Conservation (phyloP, 2,329 filamentous ascomycete species). For the Penicillium italicum region DNA sequence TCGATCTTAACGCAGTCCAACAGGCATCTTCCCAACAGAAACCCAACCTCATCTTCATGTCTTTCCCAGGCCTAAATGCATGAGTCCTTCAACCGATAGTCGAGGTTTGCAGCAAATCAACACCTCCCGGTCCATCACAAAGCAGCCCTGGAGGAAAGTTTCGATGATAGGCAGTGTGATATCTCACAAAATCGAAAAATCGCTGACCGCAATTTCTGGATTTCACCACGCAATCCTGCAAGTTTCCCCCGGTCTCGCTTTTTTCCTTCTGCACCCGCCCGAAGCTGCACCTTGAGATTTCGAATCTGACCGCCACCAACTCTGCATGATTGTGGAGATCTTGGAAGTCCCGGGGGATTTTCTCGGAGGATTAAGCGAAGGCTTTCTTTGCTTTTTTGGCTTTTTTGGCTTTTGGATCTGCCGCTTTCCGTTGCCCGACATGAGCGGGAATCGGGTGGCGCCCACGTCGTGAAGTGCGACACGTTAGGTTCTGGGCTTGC, state of each 20-base stretch:
- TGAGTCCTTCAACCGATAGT: not conserved
- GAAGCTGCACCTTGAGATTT: not conserved
- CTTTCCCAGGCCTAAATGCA: too few relatives aligned
- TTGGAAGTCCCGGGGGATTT: not conserved
- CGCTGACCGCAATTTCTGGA: not conserved
- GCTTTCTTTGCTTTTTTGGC: not conserved
- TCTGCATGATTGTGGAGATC: not conserved
- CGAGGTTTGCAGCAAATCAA: not conserved
- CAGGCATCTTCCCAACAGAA: not conserved
- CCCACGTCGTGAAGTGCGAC: not conserved
- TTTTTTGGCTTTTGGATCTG: not conserved
- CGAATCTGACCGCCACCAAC: not conserved
- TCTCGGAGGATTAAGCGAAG: not conserved
- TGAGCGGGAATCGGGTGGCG: conserved; percentile 1
- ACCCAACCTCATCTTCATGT: not conserved
- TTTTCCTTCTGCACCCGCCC: not conserved
- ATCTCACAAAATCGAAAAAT: not conserved
- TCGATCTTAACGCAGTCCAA: not conserved
- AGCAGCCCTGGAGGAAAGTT: not conserved
- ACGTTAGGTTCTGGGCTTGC: not conserved
- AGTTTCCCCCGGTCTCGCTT: not conserved
- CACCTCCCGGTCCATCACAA: not conserved
- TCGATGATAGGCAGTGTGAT: not conserved
- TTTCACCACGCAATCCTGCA: not conserved
- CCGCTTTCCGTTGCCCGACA: not conserved